Conservation (phyloP, 2,329 filamentous ascomycete species). For the Pseudogymnoascus sp. region DNA sequence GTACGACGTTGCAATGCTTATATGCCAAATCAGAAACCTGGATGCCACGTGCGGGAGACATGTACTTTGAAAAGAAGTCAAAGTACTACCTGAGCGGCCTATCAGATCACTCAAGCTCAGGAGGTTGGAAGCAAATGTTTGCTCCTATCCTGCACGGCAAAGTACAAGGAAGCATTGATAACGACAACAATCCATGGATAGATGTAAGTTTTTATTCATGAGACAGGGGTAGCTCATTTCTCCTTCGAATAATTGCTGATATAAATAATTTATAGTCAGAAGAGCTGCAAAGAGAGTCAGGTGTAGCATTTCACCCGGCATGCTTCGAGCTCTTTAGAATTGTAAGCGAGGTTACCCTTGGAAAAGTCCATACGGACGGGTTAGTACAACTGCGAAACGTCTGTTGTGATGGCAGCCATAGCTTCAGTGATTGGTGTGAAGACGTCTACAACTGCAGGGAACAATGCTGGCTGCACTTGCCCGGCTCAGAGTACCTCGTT, state of each 20-base stretch:
- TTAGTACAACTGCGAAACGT: conserved; percentile 7
- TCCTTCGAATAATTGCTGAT: not conserved
- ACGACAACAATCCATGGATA: not conserved
- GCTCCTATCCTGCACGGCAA: not conserved
- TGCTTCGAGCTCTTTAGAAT: conserved; percentile 19
- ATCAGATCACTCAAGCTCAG: not conserved
- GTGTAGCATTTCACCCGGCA: conserved; percentile 18
- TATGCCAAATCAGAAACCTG: not conserved
- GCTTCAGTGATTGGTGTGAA: not conserved
- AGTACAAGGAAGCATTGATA: not conserved
- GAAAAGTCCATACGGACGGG: conserved; percentile 12
- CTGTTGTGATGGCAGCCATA: not conserved
- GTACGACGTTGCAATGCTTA: not conserved
- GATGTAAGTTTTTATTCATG: not conserved
- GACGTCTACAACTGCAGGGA: not conserved
- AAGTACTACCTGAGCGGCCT: not conserved
- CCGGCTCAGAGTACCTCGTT: conserved; percentile 19
- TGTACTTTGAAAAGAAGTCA: not conserved
- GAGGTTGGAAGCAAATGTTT: not conserved
- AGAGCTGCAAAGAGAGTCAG: conserved; percentile 12
- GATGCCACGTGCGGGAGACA: not conserved
- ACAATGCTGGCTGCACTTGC: conserved; percentile 15
- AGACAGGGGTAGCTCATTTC: not conserved
- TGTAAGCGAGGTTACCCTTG: not conserved
- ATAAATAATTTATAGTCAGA: not conserved